These are phyloP conservation scores for Xylaria sp. DNA, from an alignment of 2,329 filamentous ascomycete species.

Conservation along the genomic window DNA sequence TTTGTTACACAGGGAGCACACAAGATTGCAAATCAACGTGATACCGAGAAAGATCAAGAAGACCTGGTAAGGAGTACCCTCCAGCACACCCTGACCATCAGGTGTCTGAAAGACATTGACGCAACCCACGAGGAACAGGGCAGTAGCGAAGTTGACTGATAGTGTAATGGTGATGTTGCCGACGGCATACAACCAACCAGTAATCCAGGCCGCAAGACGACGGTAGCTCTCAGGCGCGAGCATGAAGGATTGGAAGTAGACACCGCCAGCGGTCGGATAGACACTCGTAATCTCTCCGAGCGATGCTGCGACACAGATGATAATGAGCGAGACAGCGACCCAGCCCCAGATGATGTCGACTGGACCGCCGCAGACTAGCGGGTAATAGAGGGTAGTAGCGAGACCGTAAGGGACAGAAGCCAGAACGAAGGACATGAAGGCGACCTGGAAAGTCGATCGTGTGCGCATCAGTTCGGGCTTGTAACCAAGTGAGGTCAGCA, in stretches of 20 bases:
- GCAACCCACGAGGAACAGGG: slow-evolving; percentile 67
- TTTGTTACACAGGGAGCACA: slow-evolving; percentile 73
- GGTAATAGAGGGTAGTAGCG: slow-evolving; percentile 75
- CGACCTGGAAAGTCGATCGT: slow-evolving; percentile 74
- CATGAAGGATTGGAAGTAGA: slow-evolving; percentile 84
- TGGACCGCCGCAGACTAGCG: slow-evolving; percentile 72
- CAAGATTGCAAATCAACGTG: slow-evolving; percentile 70
- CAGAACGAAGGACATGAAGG: slow-evolving; percentile 81
- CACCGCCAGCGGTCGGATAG: slow-evolving; percentile 79
- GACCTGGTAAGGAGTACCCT: slow-evolving; percentile 69
- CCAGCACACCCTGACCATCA: slow-evolving; percentile 56
- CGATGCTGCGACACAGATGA: slow-evolving; percentile 75
- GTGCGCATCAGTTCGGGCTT: slow-evolving; percentile 71
- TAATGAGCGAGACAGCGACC: slow-evolving; percentile 74
- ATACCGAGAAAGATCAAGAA: slow-evolving; percentile 77
- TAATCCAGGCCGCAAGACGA: slow-evolving; percentile 73
- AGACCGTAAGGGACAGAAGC: slow-evolving; percentile 80
- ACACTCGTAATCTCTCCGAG: slow-evolving; percentile 80
- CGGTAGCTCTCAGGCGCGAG: slow-evolving; percentile 70
- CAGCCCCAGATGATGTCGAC: slow-evolving; percentile 79
- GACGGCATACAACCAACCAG: slow-evolving; percentile 79
- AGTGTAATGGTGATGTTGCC: slow-evolving; percentile 85
- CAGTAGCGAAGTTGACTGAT: slow-evolving; percentile 84
- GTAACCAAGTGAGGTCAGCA: slow-evolving; percentile 73
- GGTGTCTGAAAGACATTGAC: slow-evolving; percentile 64